Percentiles rank a stretch among this genome's conserved stretches.
These are phyloP conservation scores for Diaporthe batatas DNA, from an alignment of 2,329 filamentous ascomycete species.

Conservation along the genomic window DNA sequence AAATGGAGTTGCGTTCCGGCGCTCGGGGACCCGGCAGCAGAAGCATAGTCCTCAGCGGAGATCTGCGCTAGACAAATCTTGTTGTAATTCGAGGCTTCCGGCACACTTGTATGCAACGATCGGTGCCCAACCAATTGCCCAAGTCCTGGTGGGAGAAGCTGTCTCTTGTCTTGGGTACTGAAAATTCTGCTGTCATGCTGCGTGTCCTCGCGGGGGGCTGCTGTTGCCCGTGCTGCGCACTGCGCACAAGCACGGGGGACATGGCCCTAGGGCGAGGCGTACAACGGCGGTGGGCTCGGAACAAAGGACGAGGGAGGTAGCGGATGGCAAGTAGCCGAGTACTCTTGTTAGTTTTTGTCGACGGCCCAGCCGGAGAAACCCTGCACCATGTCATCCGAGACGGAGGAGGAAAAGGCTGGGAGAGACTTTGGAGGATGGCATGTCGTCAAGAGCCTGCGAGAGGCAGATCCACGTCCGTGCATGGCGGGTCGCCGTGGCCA, in stretches of 20 bases:
- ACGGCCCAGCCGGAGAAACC: constrained; percentile 50
- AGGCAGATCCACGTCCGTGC: constrained; percentile 41
- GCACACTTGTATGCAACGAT: constrained; percentile 30
- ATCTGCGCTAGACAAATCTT: constrained; percentile 33
- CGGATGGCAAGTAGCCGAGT: constrained; percentile 39
- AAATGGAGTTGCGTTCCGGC: constrained; percentile 33
- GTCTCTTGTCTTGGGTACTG: constrained; percentile 42
- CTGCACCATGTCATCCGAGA: constrained; percentile 57
- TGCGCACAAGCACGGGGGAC: constrained; percentile 36
- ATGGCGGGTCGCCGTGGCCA: constrained; percentile 37
- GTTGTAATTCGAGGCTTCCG: constrained; percentile 28
- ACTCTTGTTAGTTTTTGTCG: constrained; percentile 46
- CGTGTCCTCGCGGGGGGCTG: neutral
- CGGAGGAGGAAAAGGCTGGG: constrained; percentile 42
- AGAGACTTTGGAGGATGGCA: constrained; percentile 47
- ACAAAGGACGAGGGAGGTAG: constrained; percentile 29
- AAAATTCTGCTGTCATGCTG: constrained; percentile 43
- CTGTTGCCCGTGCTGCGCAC: constrained; percentile 6
- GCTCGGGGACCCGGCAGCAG: constrained; percentile 31
- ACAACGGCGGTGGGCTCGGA: constrained; percentile 43
- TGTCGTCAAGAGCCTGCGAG: constrained; percentile 51
- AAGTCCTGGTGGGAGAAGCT: constrained; percentile 36
- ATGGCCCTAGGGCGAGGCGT: constrained; percentile 19
- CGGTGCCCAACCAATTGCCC: constrained; percentile 45
- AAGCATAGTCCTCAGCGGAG: constrained; percentile 30